A percentile compares a stretch with the other conserved stretches of the same genome.
Conservation (phyloP, 257 asterid species). For the Apocynum venetum region DNA sequence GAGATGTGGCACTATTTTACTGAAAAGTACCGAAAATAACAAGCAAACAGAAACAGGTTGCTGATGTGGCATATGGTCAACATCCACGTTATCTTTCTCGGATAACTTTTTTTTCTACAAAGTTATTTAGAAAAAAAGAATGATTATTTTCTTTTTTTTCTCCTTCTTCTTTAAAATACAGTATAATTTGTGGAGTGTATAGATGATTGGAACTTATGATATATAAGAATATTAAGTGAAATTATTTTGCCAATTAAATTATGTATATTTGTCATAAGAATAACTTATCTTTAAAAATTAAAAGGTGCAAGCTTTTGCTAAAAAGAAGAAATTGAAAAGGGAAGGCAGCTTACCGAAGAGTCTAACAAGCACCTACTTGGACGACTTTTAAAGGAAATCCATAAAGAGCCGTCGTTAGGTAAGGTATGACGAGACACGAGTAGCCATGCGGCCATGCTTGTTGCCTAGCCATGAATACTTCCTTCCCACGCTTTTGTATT, state of each 20-base stretch:
- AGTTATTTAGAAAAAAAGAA: no score
- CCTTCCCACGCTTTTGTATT: neutral
- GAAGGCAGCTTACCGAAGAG: neutral
- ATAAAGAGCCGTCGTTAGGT: neutral
- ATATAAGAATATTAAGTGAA: no score
- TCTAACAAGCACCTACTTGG: neutral
- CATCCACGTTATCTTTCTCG: neutral
- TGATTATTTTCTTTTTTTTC: no score
- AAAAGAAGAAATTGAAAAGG: neutral
- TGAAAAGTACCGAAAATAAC: slow-evolving; percentile 5
- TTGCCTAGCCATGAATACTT: neutral
- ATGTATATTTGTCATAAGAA: no score
- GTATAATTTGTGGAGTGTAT: no score
- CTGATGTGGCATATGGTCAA: slow-evolving; percentile 3
- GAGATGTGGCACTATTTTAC: neutral
- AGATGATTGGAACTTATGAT: no score
- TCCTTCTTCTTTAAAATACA: no score
- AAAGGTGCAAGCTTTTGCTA: no score
- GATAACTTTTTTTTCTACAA: no score
- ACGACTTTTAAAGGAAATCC: neutral
- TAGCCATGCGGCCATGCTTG: neutral
- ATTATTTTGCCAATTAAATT: no score
- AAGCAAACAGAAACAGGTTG: neutral
- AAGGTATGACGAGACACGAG: neutral
- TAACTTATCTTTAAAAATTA: no score